Base-by-base conservation (phyloP, 192 early-diverging fungal species). In the Obelidium mucronatum region DNA sequence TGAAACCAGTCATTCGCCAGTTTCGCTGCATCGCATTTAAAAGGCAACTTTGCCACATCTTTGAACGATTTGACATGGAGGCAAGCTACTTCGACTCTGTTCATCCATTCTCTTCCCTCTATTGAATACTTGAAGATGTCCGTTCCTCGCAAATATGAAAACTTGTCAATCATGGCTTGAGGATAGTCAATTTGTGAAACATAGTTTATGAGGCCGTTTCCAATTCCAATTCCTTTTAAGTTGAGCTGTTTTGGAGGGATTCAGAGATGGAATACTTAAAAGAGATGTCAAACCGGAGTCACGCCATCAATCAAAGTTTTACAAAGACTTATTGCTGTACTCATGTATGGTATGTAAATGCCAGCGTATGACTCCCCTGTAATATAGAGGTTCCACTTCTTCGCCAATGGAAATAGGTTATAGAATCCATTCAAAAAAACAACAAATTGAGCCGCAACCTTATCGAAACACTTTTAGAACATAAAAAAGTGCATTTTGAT, bases 301-400 rank as follows among this genome's bases (percentile, higher is more conserved):
- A 37, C 26, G 13, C 31, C 59, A 11, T 67, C 64, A 31, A 59
- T 28, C 36, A 60, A 40, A 24, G 31, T 22, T 30, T 63, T 60
- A 66, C 75, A 75, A n/a, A 51, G 35, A 31, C 40, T 51, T 51
- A 84, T 79, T 31, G 73, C 75, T 4, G 54, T 51, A 39, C 62
- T 75, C 40, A 84, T 84, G 69, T 80, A 84, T 24, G 83, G 83
- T 40, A 84, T 81, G 55, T 84, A 84, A 2, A 62, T 52, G 0
- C 83, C 83, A 8, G 83, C 83, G 39, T 79, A 84, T 39, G 62
- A 69, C 61, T 84, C 83, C n/a, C 83, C 83, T 11, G 79, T 74
- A n/a, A 84, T 48, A 42, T 81, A 78, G 39, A 84, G 59, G 42
- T 80, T 69, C 75, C 68, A 80, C 2, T 59, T 48, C n/a, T 33